Base-by-base conservation (phyloP, 2,329 filamentous ascomycete species). In the Sclerotiophoma versabilis region DNA sequence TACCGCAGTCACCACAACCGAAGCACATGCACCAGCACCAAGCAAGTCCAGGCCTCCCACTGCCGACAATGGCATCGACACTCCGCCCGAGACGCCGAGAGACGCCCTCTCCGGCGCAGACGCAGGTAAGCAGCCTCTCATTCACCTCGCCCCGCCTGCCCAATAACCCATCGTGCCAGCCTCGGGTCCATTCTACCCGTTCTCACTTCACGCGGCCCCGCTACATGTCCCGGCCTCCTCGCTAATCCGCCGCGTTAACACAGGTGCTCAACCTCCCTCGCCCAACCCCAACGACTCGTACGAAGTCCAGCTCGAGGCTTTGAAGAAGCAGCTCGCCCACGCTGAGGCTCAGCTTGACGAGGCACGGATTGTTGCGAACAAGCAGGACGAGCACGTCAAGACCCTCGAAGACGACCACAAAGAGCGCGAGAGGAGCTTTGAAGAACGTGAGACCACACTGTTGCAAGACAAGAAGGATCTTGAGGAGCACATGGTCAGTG, bases 401-500 rank as follows among this genome's bases (percentile, higher is more conserved):
- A 59, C 57, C 23, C 63, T 73, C 42, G 67, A 74, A 46, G 65
- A 68, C 22, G 71, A 74, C 46, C 64, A 72, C 65, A 66, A 67
- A 49, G 69, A 69, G 58, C 66, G 68, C 43, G 64, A 68, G 53
- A 60, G 57, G 49, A 63, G 59, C 29, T 73, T 71, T 47, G 64
- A 69, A 42, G 66, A 70, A 59, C 65, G 68, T 27, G 69, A 72
- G 48, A 43, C 54, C 22, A 61, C 68, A 0, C 64, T 72, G 23
- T 57, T 70, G 54, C 66, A 70, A 57, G 73, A 75, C 53, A 76
- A 76, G 65, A 71, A 72, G 60, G 69, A 72, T 20, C 61, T 76
- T 6, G 74, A 76, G 61, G 73, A 76, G 59, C 73, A 76, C 62
- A 75, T 76, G 73, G 74, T 76, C 38, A 74, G 70, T 32, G 72